phyloP scores from a whole-genome alignment of 768 basidiomycete species.

The Pholiota molesta region DNA sequence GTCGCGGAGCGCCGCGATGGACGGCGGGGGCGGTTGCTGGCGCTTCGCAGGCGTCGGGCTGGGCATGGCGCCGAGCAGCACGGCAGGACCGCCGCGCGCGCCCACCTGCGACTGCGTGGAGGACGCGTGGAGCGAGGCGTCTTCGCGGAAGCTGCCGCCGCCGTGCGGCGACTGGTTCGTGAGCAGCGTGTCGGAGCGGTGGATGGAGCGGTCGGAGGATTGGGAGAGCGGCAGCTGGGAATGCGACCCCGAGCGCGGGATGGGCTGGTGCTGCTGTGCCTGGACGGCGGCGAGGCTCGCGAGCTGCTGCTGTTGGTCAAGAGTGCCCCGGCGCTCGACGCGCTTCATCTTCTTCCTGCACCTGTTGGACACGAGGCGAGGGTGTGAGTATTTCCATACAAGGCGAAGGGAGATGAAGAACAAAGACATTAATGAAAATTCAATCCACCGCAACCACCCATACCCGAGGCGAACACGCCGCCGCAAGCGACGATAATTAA shows the following conservation, averaged over 20 bases:
- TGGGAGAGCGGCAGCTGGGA: slow-evolving; percentile 21
- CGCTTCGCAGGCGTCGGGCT: slow-evolving; percentile 12
- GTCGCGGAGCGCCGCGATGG: slow-evolving; percentile 25
- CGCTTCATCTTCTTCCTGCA: slow-evolving; percentile 90
- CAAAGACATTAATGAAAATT: not conserved
- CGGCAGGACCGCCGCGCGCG: not conserved
- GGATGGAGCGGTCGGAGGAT: slow-evolving; percentile 25
- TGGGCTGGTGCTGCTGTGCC: slow-evolving; percentile 26
- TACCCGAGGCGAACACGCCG: not conserved
- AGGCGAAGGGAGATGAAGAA: not conserved
- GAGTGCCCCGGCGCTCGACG: slow-evolving; percentile 71
- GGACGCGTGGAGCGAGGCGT: not conserved
- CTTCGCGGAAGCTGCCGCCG: slow-evolving; percentile 1
- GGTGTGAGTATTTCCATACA: not conserved
- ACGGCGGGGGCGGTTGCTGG: slow-evolving; percentile 24
- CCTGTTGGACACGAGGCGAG: slow-evolving; percentile 30
- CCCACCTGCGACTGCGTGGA: not conserved
- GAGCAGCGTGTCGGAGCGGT: slow-evolving; percentile 30
- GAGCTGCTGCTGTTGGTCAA: slow-evolving; percentile 43
- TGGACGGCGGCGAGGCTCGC: slow-evolving; percentile 17
- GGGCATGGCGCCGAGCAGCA: not conserved
- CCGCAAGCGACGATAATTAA: not conserved
- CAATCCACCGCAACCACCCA: not conserved
- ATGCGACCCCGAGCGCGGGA: slow-evolving; percentile 15
- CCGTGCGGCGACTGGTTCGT: slow-evolving; percentile 21